phyloP scores from a whole-genome alignment of 2,329 filamentous ascomycete genomes.

The Claviceps sp. region DNA sequence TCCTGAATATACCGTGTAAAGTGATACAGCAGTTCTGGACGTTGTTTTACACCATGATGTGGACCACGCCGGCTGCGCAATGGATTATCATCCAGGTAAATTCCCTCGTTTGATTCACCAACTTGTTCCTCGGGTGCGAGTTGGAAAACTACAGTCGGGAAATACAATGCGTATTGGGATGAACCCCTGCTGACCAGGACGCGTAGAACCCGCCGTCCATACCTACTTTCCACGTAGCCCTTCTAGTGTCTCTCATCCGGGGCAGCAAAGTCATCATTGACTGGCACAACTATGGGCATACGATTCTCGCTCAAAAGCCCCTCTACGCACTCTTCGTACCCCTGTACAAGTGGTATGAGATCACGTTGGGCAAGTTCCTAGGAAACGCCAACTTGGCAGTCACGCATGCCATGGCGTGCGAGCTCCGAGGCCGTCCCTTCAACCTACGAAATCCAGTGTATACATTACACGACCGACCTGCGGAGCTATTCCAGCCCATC shows the following conservation, averaged over 20 bases:
- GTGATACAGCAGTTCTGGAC: slow-evolving; percentile 68
- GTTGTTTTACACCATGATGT: slow-evolving; percentile 59
- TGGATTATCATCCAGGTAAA: slow-evolving; percentile 75
- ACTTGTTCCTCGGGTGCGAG: too few species aligned
- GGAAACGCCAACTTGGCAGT: slow-evolving; percentile 69
- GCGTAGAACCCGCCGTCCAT: slow-evolving; percentile 83
- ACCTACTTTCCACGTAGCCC: slow-evolving; percentile 68
- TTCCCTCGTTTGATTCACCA: background rate
- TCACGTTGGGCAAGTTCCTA: slow-evolving; percentile 52
- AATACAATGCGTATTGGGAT: too few species aligned
- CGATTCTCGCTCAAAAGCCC: slow-evolving; percentile 59
- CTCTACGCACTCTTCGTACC: slow-evolving; percentile 61
- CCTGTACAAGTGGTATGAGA: slow-evolving; percentile 68
- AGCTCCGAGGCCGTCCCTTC: slow-evolving; percentile 53
- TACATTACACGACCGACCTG: slow-evolving; percentile 76
- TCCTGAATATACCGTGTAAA: slow-evolving; percentile 68
- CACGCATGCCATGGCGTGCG: slow-evolving; percentile 71
- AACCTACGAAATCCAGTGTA: slow-evolving; percentile 50
- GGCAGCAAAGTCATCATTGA: slow-evolving; percentile 78
- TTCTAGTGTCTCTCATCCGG: slow-evolving; percentile 59
- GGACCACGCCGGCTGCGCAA: slow-evolving; percentile 56
- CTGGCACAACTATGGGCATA: slow-evolving; percentile 99
- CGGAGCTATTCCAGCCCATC: slow-evolving; percentile 66
- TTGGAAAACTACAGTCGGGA: too few species aligned
- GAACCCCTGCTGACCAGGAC: background rate